phyloP scores from a whole-genome alignment of 2,329 filamentous ascomycete species.

The Ophiocordyceps robertsii region DNA sequence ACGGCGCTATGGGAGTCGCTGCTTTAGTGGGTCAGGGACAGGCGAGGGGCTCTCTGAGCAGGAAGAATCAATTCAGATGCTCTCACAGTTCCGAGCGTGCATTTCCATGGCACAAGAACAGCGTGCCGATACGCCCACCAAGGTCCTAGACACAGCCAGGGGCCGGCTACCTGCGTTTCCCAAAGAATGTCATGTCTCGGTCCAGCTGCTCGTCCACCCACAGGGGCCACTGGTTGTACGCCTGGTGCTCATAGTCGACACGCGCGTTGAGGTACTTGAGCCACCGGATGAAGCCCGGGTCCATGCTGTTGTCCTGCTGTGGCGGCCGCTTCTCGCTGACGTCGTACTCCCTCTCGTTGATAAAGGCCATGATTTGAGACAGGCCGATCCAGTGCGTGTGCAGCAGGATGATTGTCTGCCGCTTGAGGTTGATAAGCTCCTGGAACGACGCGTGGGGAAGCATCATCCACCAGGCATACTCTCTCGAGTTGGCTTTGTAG shows the following conservation, averaged over 20 bases:
- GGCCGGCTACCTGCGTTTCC: constrained; percentile 10
- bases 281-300: constrained; percentile 34
- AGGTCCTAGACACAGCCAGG: too few relatives aligned
- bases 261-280: constrained; percentile 34
- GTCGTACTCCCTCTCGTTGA: constrained; percentile 27
- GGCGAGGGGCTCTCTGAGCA: too few relatives aligned
- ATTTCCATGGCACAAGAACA: too few relatives aligned
- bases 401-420: constrained; percentile 32
- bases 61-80: too few relatives aligned
- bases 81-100: too few relatives aligned
- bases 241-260: constrained; percentile 28
- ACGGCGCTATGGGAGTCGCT: too few relatives aligned
- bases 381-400: constrained; percentile 41
- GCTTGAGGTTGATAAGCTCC: constrained; percentile 30
- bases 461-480: constrained; percentile 46
- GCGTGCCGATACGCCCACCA: too few relatives aligned
- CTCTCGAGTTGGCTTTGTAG: constrained; percentile 33
- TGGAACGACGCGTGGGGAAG: constrained; percentile 39
- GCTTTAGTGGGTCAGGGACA: too few relatives aligned
- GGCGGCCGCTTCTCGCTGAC: constrained; percentile 15
- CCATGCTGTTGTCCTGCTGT: constrained; percentile 13
- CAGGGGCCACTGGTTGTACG: constrained; percentile 37
- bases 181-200: constrained; percentile 31
- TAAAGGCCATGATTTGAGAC: constrained; percentile 38
- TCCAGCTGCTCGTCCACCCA: constrained; percentile 41